Percentiles rank a stretch among this genome's conserved stretches.
These are phyloP conservation scores for Cyberlindnera lachancei DNA, from an alignment of 805 yeast species.

Conservation along the genomic window DNA sequence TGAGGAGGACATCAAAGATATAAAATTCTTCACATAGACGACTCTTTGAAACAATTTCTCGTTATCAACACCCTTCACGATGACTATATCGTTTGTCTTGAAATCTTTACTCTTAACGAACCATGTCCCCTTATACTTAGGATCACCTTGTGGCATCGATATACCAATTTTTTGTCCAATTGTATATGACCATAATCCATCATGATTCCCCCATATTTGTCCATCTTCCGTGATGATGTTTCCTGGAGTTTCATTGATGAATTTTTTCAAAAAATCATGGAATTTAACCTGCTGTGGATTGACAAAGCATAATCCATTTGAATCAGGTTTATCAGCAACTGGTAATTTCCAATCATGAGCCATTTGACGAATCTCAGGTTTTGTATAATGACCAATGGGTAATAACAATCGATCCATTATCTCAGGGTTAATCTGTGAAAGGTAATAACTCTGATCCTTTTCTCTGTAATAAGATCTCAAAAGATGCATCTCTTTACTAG, in stretches of 20 bases:
- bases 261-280: constrained; percentile 67
- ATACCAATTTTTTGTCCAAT: constrained; percentile 81
- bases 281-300: constrained; percentile 58
- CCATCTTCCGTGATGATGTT: constrained; percentile 74
- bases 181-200: constrained; percentile 92
- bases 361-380: constrained; percentile 63
- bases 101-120: constrained; percentile 66
- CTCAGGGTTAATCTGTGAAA: constrained; percentile 53
- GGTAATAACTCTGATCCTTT: constrained; percentile 90
- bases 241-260: constrained; percentile 67
- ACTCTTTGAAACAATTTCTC: constrained; percentile 41
- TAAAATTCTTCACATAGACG: constrained; percentile 34
- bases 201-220: constrained; percentile 68
- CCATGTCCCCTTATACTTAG: constrained; percentile 73
- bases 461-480: constrained; percentile 47
- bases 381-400: constrained; percentile 75
- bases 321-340: constrained; percentile 78
- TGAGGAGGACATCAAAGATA: no score
- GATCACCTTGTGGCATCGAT: constrained; percentile 86
- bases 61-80: constrained; percentile 64
- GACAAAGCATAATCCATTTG: constrained; percentile 93
- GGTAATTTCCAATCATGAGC: constrained; percentile 50
- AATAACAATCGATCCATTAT: constrained; percentile 47
- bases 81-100: constrained; percentile 64
- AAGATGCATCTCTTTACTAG: constrained; percentile 35